Base-by-base conservation (phyloP, 2,329 filamentous ascomycete genomes). In the Tolypocladium ophioglossoides region DNA sequence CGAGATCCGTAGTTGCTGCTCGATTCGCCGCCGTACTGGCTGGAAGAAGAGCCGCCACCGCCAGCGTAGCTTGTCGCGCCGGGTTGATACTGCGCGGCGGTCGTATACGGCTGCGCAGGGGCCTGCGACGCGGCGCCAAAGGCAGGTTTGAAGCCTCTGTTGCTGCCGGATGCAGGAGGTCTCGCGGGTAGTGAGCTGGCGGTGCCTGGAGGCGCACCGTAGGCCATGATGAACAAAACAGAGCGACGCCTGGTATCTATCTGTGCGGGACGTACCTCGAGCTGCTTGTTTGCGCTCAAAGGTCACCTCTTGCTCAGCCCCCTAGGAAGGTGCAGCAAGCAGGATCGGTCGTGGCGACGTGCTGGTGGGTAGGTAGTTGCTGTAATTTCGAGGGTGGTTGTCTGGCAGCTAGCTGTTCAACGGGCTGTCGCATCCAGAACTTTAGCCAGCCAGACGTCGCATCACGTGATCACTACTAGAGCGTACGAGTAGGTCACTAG, bases 201-300 rank as follows among this genome's bases (percentile, higher is more conserved):
- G 64, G 73, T 70, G 64, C 87, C 87, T 89, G 89, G 86, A 86
- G 87, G 86, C 68, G 85, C 86, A 73, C 87, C 86, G 80, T 89
- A 89, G 74, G 87, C 86, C 89, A 92, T 92, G 80, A 84, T 84
- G 80, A 84, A 84, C 73, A 78, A 64, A 64, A 60, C 59, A 62
- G 55, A 58, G 50, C 54, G 58, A 52, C n/a, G 50, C 38, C 37
- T 51, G 37, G 24, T 47, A 12, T 47, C 61, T 53, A 24, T 53
- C 54, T 61, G 57, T 66, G 56, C 59, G 56, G 58, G 55, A 72
- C 77, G 76, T 79, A 79, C 77, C 77, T 78, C 75, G 74, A 77
- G 74, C 73, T 30, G 44, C 44, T 32, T 66, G 59, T 64, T 50
- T 56, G 58, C 64, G 69, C 69, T 69, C 68, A 70, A 70, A 68